Conservation (phyloP, 2,329 filamentous ascomycete genomes). For the Xylaria sp. region DNA sequence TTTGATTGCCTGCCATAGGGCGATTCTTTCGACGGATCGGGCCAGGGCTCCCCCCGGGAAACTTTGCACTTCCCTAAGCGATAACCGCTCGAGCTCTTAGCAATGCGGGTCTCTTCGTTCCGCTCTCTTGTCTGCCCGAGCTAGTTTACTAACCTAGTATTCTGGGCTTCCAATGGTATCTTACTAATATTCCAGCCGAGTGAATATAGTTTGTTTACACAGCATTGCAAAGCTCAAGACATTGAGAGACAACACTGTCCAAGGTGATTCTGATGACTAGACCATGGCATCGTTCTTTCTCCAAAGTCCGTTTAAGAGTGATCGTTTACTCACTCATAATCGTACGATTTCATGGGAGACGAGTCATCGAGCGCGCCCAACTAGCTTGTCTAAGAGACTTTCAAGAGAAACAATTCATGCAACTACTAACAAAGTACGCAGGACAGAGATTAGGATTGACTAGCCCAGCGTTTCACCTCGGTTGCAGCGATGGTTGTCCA, state of each 20-base stretch:
- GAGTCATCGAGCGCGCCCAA: neutral
- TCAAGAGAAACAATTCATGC: neutral
- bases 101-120: conserved; percentile 1
- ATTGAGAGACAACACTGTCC: neutral
- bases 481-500: neutral
- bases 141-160: neutral
- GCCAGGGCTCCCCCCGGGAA: neutral
- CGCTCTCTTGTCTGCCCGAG: neutral
- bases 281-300: neutral
- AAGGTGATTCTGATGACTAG: neutral
- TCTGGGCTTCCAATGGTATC: neutral
- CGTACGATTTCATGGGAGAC: neutral
- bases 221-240: neutral
- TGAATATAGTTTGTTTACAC: neutral
- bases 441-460: neutral
- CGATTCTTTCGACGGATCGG: conserved; percentile 2
- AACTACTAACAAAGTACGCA: neutral
- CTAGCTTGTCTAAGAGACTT: neutral
- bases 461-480: neutral
- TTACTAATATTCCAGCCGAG: neutral
- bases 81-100: neutral
- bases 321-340: neutral
- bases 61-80: neutral
- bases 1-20: neutral
- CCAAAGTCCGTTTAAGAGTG: neutral